These are phyloP conservation scores for Kuraishia piskuri DNA, from an alignment of 805 yeast species.

Conservation along the genomic window DNA sequence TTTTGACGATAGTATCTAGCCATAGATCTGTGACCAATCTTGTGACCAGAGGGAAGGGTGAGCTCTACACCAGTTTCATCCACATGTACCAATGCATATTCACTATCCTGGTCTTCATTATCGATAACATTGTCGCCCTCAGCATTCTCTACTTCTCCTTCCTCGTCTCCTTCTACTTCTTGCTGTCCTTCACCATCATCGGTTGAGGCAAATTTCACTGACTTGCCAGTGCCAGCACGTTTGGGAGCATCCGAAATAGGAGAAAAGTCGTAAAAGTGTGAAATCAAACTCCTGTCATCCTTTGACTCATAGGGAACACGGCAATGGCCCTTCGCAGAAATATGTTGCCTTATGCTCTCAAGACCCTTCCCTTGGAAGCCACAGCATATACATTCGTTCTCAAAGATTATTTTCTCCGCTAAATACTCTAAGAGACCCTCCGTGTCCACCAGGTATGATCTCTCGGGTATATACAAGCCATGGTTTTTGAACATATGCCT, in stretches of 20 bases:
- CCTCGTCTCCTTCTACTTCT: conserved; percentile 9
- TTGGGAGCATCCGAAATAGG: conserved; percentile 12
- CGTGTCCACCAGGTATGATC: conserved; percentile 27
- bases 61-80: conserved; percentile 53
- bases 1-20: conserved; percentile 55
- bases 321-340: conserved; percentile 34
- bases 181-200: conserved; percentile 15
- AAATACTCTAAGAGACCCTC: conserved; percentile 29
- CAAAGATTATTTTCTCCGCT: conserved; percentile 25
- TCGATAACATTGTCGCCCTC: background rate
- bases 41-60: conserved; percentile 57
- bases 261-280: conserved; percentile 29
- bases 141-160: conserved; percentile 13
- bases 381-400: conserved; percentile 35
- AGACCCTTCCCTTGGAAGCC: conserved; percentile 33
- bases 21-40: conserved; percentile 64
- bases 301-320: conserved; percentile 34
- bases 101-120: background rate
- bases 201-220: conserved; percentile 19
- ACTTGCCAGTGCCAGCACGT: conserved; percentile 12
- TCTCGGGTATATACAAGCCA: conserved; percentile 37
- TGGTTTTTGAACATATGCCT: conserved; percentile 35
- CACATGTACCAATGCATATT: conserved; percentile 16
- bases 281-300: conserved; percentile 26
- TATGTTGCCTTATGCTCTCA: conserved; percentile 34